phyloP scores from a whole-genome alignment of 1,284 basidiomycete species.

The Wallemia ichthyophaga region DNA sequence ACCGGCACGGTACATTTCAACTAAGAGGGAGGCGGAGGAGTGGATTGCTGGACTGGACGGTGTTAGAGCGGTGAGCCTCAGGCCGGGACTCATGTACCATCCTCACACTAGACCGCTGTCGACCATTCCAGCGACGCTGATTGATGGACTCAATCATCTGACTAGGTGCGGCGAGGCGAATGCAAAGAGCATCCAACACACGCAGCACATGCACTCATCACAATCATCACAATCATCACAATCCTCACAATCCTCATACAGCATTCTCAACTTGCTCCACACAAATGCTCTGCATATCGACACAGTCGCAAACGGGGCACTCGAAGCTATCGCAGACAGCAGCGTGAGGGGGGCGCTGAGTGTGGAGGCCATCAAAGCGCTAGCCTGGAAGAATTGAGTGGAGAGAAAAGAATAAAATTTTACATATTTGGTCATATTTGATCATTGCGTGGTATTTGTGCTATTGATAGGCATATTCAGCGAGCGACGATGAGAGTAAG shows the following conservation, averaged over 20 bases:
- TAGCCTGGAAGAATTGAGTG: neutral
- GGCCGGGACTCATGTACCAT: slow-evolving; percentile 78
- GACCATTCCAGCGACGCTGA: slow-evolving; percentile 50
- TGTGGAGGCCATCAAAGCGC: neutral
- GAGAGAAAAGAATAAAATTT: too few relatives aligned
- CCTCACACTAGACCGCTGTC: slow-evolving; percentile 66
- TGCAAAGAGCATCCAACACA: slow-evolving; percentile 27
- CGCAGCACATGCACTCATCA: too few relatives aligned
- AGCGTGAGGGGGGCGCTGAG: neutral
- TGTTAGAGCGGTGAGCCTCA: slow-evolving; percentile 12
- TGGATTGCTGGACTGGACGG: slow-evolving; percentile 21
- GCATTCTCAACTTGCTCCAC: slow-evolving; percentile 41
- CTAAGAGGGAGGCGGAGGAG: slow-evolving; percentile 64
- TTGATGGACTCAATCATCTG: slow-evolving; percentile 42
- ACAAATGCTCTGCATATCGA: slow-evolving; percentile 83
- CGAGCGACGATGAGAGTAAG: too few relatives aligned
- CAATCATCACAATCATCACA: too few relatives aligned
- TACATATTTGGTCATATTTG: too few relatives aligned
- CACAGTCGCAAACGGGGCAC: slow-evolving; percentile 64
- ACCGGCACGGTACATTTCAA: slow-evolving; percentile 51
- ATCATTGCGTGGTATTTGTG: too few relatives aligned
- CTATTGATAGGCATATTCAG: too few relatives aligned
- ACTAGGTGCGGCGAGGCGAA: too few relatives aligned
- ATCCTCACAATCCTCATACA: too few relatives aligned
- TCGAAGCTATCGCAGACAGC: slow-evolving; percentile 19